Base-by-base conservation (phyloP, 148 eudicot genomes). In the Rhododendron mucronatum region DNA sequence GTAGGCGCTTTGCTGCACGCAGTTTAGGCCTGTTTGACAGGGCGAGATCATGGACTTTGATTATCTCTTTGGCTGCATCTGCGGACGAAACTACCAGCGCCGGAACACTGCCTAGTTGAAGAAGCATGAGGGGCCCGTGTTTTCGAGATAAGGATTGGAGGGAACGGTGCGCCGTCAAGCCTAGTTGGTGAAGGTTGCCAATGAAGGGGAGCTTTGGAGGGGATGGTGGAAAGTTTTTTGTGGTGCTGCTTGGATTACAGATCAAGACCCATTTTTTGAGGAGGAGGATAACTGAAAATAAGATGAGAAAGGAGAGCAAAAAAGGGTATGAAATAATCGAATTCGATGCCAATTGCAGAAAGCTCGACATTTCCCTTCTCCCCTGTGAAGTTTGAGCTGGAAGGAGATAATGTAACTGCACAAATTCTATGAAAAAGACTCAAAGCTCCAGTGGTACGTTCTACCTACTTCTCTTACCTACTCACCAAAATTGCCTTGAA, bases 41-140 rank as follows among this genome's bases (percentile, higher is more conserved):
- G 13, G 85, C 44, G 0, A 74, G 8, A 81, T 92, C 94, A 78
- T 92, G 89, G 3, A 90, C 87, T 88, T 87, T 87, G 87, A 91
- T 80, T 5, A 71, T 30, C 7, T 71, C 76, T 30, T 14, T 71
- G 39, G 37, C 76, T 71, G 76, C 76, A 4, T 41, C 86, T 45
- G 92, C 85, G 12, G 92, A 90, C 0, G 92, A 92, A 83, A 92
- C 78, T 0, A 91, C 83, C 0, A 92, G 37, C 4, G 82, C 35
- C 7, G 91, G 93, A 6, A 26, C 84, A 4, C 9, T 78, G 39
- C 94, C 94, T 0, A 92, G 35, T 33, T 84, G 82, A 14, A 92
- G 81, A 3, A 87, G 33, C 83, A 92, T 88, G 37, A 89, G 35
- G 23, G 86, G 87, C 0, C 93, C 93, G 39, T 88, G 84, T 75